Base-by-base conservation (phyloP, 2,329 filamentous ascomycete species). In the Thelonectria discophora region DNA sequence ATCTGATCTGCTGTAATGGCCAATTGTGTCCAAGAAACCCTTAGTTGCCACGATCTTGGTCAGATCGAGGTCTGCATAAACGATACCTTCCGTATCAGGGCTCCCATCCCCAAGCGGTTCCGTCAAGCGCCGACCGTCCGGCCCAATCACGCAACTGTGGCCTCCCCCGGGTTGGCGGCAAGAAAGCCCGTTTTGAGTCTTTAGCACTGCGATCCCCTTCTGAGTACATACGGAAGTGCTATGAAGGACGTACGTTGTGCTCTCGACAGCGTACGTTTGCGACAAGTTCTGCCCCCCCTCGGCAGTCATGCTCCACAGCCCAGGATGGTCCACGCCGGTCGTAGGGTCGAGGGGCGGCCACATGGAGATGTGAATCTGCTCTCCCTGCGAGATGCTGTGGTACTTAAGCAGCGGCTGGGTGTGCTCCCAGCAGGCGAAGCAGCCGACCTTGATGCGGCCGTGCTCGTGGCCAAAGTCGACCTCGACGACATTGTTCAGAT, bases 191-290 rank as follows among this genome's bases (percentile, higher is more conserved):
- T 75, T 75, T 9, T 75, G 66, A 0, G 81, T 83, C 8, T 74
- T 71, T 71, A 86, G 68, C 12, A 84, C 77, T 0, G 71, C 65
- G 0, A 72, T 72, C 1, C 80, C 84, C 13, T 76, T 69, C 7
- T 81, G 65, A 0, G 76, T 78, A 51, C 85, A 75, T 3, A 72
- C 66, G 1, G 64, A 58, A 1, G 70, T 72, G 27, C 64, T 60
- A 18, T 71, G 69, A 3, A 87, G 77, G 1, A 88, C 86, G 61
- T 83, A 88, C 0, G 82, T 73, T 9, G 78, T 76, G 2, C 82
- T 80, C 68, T 89, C 86, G 9, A 88, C 81, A 1, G 86, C 85
- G 65, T 87, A 87, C 0, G 81, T 79, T 62, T 82, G 82, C 0
- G 83, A 81, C 1, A 86, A 74, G 46, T 68, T 78, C 30, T 77